These are phyloP conservation scores for Xylaria scruposa DNA, from an alignment of 495 filamentous ascomycete species.

Conservation along the genomic window DNA sequence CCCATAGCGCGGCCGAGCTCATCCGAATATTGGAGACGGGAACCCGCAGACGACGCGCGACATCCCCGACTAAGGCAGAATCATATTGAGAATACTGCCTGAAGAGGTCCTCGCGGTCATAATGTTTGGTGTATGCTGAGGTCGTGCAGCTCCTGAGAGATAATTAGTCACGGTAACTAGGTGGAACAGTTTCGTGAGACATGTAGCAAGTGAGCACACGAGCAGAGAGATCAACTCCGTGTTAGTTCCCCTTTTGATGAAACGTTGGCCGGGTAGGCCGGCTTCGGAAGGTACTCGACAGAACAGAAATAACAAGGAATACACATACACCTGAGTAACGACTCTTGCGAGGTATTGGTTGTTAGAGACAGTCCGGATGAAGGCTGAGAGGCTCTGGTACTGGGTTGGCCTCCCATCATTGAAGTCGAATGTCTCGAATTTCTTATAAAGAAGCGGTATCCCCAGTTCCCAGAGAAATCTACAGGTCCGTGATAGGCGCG, in stretches of 20 bases:
- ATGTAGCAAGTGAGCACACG: slow-evolving; percentile 15
- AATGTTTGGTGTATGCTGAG: slow-evolving; percentile 28
- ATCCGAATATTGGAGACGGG: slow-evolving; percentile 29
- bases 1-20: slow-evolving; percentile 27
- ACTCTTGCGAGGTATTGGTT: slow-evolving; percentile 24
- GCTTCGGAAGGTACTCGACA: background rate
- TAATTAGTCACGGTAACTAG: slow-evolving; percentile 17
- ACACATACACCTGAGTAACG: slow-evolving; percentile 28
- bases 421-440: slow-evolving; percentile 22
- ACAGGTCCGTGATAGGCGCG: slow-evolving; percentile 24
- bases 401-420: slow-evolving; percentile 8
- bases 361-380: slow-evolving; percentile 24
- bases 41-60: slow-evolving; percentile 25
- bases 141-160: slow-evolving; percentile 28
- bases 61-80: slow-evolving; percentile 28
- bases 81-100: slow-evolving; percentile 29
- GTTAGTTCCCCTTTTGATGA: background rate
- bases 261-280: background rate
- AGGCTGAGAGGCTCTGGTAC: slow-evolving; percentile 28
- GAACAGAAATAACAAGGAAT: background rate
- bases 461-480: slow-evolving; percentile 27
- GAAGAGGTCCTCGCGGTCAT: slow-evolving; percentile 28
- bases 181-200: background rate
- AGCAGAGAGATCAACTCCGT: background rate
- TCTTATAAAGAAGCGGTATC: slow-evolving; percentile 25